Evolutionary conservation across 2,329 filamentous ascomycete species (phyloP).

Genomic region (Acrocalymma vagum): DNA sequence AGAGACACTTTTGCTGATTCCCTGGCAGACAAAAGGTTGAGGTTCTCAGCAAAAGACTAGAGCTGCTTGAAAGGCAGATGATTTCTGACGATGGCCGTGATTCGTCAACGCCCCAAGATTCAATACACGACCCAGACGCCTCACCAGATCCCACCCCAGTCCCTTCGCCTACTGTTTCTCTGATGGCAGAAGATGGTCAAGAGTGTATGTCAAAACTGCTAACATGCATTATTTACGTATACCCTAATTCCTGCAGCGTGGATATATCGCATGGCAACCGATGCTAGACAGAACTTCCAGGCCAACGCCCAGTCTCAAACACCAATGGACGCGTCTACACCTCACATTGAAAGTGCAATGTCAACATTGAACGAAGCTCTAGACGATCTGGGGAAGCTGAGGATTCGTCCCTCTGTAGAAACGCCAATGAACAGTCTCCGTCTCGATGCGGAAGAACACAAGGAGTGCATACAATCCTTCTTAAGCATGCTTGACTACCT

Average conservation of each 20-base stretch:
- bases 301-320: slow-evolving; percentile 24
- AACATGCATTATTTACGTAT: slow-evolving; percentile 1
- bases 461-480: slow-evolving; percentile 31
- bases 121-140: slow-evolving; percentile 1
- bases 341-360: slow-evolving; percentile 36
- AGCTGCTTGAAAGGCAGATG: slow-evolving; percentile 36
- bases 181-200: slow-evolving; percentile 25
- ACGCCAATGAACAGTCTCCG: slow-evolving; percentile 16
- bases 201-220: slow-evolving; percentile 23
- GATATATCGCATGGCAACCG: slow-evolving; percentile 38
- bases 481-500: slow-evolving; percentile 18
- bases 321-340: slow-evolving; percentile 26
- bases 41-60: slow-evolving; percentile 31
- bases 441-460: slow-evolving; percentile 25
- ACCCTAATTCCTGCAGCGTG: slow-evolving; percentile 22
- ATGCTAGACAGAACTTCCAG: slow-evolving; percentile 33
- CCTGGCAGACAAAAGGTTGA: slow-evolving; percentile 22
- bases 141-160: slow-evolving; percentile 7
- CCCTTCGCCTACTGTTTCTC: slow-evolving; percentile 20
- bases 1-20: not conserved
- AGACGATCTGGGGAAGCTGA: slow-evolving; percentile 34
- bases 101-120: slow-evolving; percentile 1
- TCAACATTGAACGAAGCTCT: slow-evolving; percentile 34
- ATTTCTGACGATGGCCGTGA: slow-evolving; percentile 1
- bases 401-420: slow-evolving; percentile 23